Percentiles rank a stretch among this genome's conserved stretches.
phyloP scores from a whole-genome alignment of 768 basidiomycete species.

The Podaxis pistillaris region DNA sequence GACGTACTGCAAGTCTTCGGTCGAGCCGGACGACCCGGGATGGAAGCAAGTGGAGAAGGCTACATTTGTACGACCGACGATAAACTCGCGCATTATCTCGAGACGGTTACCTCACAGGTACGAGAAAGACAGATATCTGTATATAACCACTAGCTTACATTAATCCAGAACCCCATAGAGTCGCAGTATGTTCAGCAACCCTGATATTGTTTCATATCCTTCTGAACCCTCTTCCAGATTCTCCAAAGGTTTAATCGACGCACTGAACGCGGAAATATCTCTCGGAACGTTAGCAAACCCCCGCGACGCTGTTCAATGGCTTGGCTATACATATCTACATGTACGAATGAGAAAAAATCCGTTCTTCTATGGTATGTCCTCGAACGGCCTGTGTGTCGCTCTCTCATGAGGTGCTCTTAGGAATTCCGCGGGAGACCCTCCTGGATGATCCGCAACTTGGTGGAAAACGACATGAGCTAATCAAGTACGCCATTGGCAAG shows the following conservation, averaged over 20 bases:
- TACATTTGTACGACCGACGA: slow-evolving; percentile 96
- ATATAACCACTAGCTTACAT: slow-evolving; percentile 1
- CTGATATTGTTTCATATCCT: slow-evolving; percentile 9
- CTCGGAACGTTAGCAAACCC: slow-evolving; percentile 91
- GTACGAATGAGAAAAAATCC: slow-evolving; percentile 95
- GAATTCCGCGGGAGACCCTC: slow-evolving; percentile 67
- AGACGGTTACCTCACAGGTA: slow-evolving; percentile 85
- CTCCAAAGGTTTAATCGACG: slow-evolving; percentile 78
- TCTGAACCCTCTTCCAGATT: slow-evolving; percentile 47
- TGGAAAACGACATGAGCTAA: slow-evolving; percentile 65
- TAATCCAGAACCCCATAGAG: slow-evolving; percentile 85
- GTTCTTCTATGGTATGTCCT: slow-evolving; percentile 67
- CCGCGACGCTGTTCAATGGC: slow-evolving; percentile 87
- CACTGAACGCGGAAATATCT: slow-evolving; percentile 93
- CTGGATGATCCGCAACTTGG: slow-evolving; percentile 73
- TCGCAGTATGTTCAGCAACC: slow-evolving; percentile 63
- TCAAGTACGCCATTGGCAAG: slow-evolving; percentile 60
- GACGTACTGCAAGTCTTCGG: slow-evolving; percentile 99
- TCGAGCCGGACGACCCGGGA: slow-evolving; percentile 84
- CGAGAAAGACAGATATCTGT: slow-evolving; percentile 16
- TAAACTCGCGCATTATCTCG: slow-evolving; percentile 87
- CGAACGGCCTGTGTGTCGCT: not conserved
- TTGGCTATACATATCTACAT: slow-evolving; percentile 96
- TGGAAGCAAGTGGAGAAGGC: slow-evolving; percentile 93
- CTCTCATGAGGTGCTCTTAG: slow-evolving; percentile 35